Percentiles rank a stretch among this genome's conserved stretches.
These are phyloP conservation scores for Pleurotus pulmonarius DNA, from an alignment of 768 basidiomycete genomes.

Conservation along the genomic window DNA sequence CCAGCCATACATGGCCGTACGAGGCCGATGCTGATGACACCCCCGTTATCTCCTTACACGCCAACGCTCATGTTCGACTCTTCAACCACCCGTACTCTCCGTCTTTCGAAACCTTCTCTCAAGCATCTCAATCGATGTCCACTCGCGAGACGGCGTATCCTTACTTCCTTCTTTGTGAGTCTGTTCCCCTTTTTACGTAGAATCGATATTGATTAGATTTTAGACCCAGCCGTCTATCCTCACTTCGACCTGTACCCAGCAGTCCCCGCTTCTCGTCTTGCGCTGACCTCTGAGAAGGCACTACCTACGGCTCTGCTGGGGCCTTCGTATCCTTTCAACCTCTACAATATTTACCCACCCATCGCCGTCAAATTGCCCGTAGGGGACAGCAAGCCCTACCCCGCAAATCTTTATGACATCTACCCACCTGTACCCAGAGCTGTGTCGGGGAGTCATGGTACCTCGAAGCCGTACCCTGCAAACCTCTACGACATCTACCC, in stretches of 20 bases:
- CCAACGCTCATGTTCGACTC: not conserved
- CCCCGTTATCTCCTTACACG: too few relatives aligned
- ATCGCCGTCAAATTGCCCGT: not conserved
- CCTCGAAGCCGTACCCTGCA: not conserved
- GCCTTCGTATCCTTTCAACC: not conserved
- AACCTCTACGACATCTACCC: slow-evolving; percentile 1
- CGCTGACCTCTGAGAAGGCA: not conserved
- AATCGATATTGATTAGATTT: not conserved
- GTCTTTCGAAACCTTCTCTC: not conserved
- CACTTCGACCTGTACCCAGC: slow-evolving; percentile 28
- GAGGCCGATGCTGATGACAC: too few relatives aligned
- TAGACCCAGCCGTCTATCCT: slow-evolving; percentile 31
- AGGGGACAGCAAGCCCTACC: not conserved
- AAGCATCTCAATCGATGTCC: not conserved
- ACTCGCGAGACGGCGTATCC: slow-evolving; percentile 17
- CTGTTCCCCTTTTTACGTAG: not conserved
- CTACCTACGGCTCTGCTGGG: not conserved
- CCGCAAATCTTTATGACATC: not conserved
- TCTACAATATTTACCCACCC: not conserved
- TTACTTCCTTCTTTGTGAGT: slow-evolving; percentile 25
- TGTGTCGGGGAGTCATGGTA: not conserved
- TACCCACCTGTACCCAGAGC: not conserved
- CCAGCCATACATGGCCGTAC: not conserved
- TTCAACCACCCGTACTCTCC: not conserved
- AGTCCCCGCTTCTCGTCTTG: not conserved